Conservation (phyloP, 1,284 basidiomycete genomes). For the Abortiporus biennis region DNA sequence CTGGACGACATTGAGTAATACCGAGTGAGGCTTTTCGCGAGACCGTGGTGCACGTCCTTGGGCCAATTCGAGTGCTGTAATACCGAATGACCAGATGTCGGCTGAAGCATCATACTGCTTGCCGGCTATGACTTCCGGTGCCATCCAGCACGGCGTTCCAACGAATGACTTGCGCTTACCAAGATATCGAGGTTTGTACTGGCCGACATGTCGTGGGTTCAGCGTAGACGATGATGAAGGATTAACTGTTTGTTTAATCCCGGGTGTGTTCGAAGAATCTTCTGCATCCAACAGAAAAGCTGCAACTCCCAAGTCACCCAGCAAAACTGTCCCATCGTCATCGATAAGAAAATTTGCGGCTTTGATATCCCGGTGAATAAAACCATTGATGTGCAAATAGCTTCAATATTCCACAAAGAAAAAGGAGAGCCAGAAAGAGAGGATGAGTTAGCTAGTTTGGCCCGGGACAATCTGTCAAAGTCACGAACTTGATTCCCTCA, state of each 20-base stretch:
- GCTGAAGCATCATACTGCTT: slow-evolving; percentile 80
- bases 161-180: slow-evolving; percentile 84
- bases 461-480: background rate
- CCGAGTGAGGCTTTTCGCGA: slow-evolving; percentile 66
- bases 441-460: background rate
- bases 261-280: slow-evolving; percentile 10
- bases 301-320: slow-evolving; percentile 86
- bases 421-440: background rate
- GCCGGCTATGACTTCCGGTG: slow-evolving; percentile 83
- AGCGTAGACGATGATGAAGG: slow-evolving; percentile 4
- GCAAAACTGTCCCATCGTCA: slow-evolving; percentile 82
- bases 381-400: slow-evolving; percentile 84
- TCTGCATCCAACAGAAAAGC: slow-evolving; percentile 70
- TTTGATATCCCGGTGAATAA: slow-evolving; percentile 87
- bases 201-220: slow-evolving; percentile 1
- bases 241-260: slow-evolving; percentile 9
- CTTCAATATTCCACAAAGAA: slow-evolving; percentile 27
- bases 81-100: slow-evolving; percentile 91
- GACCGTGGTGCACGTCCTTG: slow-evolving; percentile 81
- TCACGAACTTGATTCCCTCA: slow-evolving; percentile 71
- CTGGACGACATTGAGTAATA: slow-evolving; percentile 72
- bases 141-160: slow-evolving; percentile 95
- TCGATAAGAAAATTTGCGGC: slow-evolving; percentile 86
- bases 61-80: slow-evolving; percentile 81
- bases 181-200: slow-evolving; percentile 25